Percentiles rank a stretch among this genome's conserved stretches.
Evolutionary conservation across 2,329 filamentous ascomycete species (phyloP).

Genomic region (Penicillium hordei): DNA sequence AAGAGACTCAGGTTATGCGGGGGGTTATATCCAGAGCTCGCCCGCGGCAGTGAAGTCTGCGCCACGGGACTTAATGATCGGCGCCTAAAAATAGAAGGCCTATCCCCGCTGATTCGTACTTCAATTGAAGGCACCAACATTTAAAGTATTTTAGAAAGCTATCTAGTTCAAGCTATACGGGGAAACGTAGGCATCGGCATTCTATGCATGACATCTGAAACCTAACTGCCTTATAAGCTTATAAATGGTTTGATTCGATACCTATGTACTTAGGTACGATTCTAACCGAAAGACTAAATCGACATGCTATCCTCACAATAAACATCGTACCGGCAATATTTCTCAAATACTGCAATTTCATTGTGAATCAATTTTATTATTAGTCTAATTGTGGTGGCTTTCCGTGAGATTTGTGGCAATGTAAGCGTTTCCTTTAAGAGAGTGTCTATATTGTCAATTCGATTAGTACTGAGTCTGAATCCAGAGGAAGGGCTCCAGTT

Average conservation of each 20-base stretch:
- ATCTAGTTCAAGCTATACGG: background rate
- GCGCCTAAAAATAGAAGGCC: slow-evolving; percentile 26
- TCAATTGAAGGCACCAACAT: slow-evolving; percentile 7
- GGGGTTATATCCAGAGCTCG: slow-evolving; percentile 11
- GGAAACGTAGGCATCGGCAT: background rate
- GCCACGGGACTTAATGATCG: slow-evolving; percentile 22
- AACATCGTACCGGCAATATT: too few species aligned
- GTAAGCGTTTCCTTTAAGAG: background rate
- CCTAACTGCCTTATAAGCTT: background rate
- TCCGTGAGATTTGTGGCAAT: background rate
- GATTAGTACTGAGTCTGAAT: background rate
- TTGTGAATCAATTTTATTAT: background rate
- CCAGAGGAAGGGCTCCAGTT: background rate
- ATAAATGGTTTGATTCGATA: too few species aligned
- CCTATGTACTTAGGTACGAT: too few species aligned
- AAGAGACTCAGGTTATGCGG: background rate
- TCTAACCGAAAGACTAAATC: too few species aligned
- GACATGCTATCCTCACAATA: too few species aligned
- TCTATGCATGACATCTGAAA: background rate
- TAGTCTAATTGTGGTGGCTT: background rate
- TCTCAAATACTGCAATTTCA: too few species aligned
- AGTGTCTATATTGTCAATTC: background rate
- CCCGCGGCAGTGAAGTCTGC: slow-evolving; percentile 10
- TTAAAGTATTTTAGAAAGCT: background rate
- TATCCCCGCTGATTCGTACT: slow-evolving; percentile 4